Evolutionary conservation across 2,329 filamentous ascomycete species (phyloP).

Genomic region (Ophiostoma piceae): DNA sequence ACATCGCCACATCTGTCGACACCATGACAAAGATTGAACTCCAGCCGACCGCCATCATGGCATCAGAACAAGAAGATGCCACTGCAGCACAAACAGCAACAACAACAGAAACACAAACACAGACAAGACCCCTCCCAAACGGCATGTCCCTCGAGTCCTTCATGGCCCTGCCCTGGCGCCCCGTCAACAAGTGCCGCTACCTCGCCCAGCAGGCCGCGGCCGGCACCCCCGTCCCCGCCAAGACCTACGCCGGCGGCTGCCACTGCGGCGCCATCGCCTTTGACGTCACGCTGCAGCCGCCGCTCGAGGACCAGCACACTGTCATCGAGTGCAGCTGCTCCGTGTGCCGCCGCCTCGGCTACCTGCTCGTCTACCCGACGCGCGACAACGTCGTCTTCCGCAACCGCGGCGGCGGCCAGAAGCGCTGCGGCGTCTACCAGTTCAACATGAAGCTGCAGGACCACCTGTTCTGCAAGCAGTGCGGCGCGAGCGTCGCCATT

Average conservation of each 20-base stretch:
- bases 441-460: constrained; percentile 47
- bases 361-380: constrained; percentile 45
- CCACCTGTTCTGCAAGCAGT: constrained; percentile 46
- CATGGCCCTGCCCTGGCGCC: neutral
- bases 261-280: constrained; percentile 50
- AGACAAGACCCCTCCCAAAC: neutral
- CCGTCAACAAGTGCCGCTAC: constrained; percentile 13
- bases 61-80: neutral
- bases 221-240: constrained; percentile 5
- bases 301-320: constrained; percentile 40
- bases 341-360: constrained; percentile 47
- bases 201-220: constrained; percentile 12
- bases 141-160: neutral
- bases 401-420: constrained; percentile 36
- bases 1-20: neutral
- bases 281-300: constrained; percentile 44
- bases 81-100: neutral
- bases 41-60: neutral
- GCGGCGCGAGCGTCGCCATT: constrained; percentile 44
- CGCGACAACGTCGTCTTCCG: constrained; percentile 39
- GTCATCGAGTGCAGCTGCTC: constrained; percentile 51
- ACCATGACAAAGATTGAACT: neutral
- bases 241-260: constrained; percentile 46
- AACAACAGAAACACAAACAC: neutral
- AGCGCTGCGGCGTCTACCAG: constrained; percentile 36